phyloP scores from a whole-genome alignment of 192 early-diverging fungal species.

The Coemansia sp. region DNA sequence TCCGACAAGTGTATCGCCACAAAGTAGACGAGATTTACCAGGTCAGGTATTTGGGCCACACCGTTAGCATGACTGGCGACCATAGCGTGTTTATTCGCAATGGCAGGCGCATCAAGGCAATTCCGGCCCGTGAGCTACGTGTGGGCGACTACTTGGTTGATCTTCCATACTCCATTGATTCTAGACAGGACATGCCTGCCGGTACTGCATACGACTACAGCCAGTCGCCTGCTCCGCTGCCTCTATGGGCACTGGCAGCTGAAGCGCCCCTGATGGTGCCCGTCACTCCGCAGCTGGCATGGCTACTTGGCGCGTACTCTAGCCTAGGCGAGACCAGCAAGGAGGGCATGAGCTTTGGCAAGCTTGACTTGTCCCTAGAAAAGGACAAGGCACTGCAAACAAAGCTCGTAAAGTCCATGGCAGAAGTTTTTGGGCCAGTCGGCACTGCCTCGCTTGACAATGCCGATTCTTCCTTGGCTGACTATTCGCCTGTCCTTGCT shows the following conservation, averaged over 20 bases:
- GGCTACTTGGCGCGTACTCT: slow-evolving; percentile 31
- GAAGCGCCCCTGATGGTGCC: slow-evolving; percentile 15
- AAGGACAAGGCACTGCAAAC: not conserved
- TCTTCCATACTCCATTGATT: slow-evolving; percentile 23
- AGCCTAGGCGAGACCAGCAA: slow-evolving; percentile 1
- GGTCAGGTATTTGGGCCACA: slow-evolving; percentile 40
- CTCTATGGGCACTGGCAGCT: slow-evolving; percentile 33
- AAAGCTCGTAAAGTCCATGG: not conserved
- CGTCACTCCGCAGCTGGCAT: slow-evolving; percentile 5
- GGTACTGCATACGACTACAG: too few relatives aligned
- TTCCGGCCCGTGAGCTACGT: slow-evolving; percentile 34
- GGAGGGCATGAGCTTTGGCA: slow-evolving; percentile 3
- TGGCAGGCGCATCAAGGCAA: slow-evolving; percentile 14
- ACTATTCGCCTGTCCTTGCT: slow-evolving; percentile 11
- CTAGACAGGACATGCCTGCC: too few relatives aligned
- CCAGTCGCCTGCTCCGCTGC: too few relatives aligned
- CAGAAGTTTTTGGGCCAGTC: not conserved
- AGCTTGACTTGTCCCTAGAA: not conserved
- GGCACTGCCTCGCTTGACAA: not conserved
- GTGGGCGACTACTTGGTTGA: slow-evolving; percentile 45
- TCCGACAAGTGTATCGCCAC: slow-evolving; percentile 48
- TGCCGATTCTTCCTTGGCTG: too few relatives aligned
- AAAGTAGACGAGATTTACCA: slow-evolving; percentile 45
- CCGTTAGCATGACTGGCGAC: slow-evolving; percentile 46
- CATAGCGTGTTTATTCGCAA: slow-evolving; percentile 49